Base-by-base conservation (phyloP, 2,329 filamentous ascomycete genomes). In the Aspergillus fumigatiaffinis region DNA sequence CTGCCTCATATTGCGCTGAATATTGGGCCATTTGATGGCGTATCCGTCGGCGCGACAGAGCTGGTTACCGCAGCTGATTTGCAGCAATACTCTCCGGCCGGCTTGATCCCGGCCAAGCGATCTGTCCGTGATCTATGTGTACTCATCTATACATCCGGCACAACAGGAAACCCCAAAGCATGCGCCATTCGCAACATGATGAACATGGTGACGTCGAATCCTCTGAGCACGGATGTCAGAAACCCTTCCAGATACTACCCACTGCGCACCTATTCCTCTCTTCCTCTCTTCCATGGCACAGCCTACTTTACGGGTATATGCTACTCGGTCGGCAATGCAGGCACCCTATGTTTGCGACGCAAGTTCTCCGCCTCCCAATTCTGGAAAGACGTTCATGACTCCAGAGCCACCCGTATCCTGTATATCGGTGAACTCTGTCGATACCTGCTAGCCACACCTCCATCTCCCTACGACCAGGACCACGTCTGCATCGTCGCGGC, bases 351-450 rank as follows among this genome's bases (percentile, higher is more conserved):
- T 52, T 63, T 80, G 3, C 69, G 73, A 25, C 73, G 77, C 14
- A 80, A 77, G 54, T 80, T 80, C 65, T 79, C 77, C 14, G 71
- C 76, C 7, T 77, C 75, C 0, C 64, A 73, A 3, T 80, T 79
- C 66, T 80, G 73, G 72, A 74, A 76, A 59, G 77, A 80, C 21
- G 74, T 78, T 0, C 71, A 73, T 26, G 76, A 77, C 10, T 76
- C 72, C 17, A 57, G 67, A 23, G 76, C 78, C 3, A 80, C 75
- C 1, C 68, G 76, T 1, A 75, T 79, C 21, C 59, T 80, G 3
- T 80, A 76, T 52, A 79, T 82, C 20, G 80, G 80, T 29, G 80
- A 82, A 63, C 65, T 80, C 5, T 80, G 77, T 56, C 72, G 80
- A 6, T 82, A 82, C 57, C 71, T 82, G 1, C 68, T 82, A 9